Evolutionary conservation across 1,284 basidiomycete genomes (phyloP).

Genomic region (Exsudoporus floridanus): DNA sequence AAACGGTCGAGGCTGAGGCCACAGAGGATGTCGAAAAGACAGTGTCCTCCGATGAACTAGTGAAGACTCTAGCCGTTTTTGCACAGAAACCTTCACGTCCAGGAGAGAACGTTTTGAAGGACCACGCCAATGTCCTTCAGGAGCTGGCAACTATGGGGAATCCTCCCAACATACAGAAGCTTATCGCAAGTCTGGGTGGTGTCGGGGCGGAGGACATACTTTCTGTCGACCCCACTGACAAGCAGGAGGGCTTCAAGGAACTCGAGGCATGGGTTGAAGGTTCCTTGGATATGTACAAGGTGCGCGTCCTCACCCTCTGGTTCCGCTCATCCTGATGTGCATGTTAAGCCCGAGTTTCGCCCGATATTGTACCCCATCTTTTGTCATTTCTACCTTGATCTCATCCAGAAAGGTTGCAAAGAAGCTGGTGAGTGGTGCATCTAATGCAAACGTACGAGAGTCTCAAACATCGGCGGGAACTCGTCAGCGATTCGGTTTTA

Average conservation of each 20-base stretch:
- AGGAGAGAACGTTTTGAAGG: conserved; percentile 67
- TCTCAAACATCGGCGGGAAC: conserved; percentile 2
- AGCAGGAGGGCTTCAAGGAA: conserved; percentile 83
- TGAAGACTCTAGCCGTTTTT: conserved; percentile 64
- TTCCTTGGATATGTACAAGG: conserved; percentile 83
- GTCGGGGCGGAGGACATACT: conserved; percentile 82
- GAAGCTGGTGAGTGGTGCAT: conserved; percentile 63
- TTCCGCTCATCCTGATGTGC: conserved; percentile 8
- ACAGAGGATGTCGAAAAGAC: conserved; percentile 51
- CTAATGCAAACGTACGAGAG: background rate
- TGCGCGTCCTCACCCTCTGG: conserved; percentile 34
- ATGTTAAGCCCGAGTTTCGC: conserved; percentile 80
- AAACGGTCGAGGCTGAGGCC: conserved; percentile 59
- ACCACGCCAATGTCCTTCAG: conserved; percentile 61
- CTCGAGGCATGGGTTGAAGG: conserved; percentile 94
- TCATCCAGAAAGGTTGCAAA: conserved; percentile 88
- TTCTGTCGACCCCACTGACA: conserved; percentile 84
- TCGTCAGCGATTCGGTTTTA: conserved; percentile 70
- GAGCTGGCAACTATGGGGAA: conserved; percentile 65
- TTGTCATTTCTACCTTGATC: conserved; percentile 94
- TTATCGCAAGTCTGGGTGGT: conserved; percentile 72
- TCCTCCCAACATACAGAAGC: conserved; percentile 65
- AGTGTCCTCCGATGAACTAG: conserved; percentile 61
- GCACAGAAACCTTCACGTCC: conserved; percentile 62
- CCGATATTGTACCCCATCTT: conserved; percentile 96